Base-by-base conservation (phyloP, 305 asterid species). In the Caryopteris hybrid region DNA sequence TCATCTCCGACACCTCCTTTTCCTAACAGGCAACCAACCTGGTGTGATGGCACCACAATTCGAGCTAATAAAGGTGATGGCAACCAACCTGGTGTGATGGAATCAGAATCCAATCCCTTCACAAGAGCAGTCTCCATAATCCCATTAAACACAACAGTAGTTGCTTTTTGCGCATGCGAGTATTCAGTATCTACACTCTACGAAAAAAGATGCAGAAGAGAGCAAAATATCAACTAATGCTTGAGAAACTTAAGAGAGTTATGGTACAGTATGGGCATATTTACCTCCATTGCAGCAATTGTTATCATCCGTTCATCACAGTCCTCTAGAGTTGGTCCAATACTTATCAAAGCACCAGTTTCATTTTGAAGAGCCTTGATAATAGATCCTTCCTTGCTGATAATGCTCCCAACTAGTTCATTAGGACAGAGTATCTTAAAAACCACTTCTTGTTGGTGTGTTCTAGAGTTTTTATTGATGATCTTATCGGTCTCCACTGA, bases 21-120 rank as follows among this genome's bases (percentile, higher is more conserved):
- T 45, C 97, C 97, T 83, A 90, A 74, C 77, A 90, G 80, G 70
- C 93, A 87, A 66, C 95, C 95, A 68, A 82, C 91, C 74, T 85
- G 86, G 70, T 78, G 78, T 11, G 77, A 11, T 71, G 82, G 82
- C 33, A 85, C 84, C 55, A 81, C 62, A 70, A 90, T 68, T 68
- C 86, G 84, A 42, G 91, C 88, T 16, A 80, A 55, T 57, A 85
- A 73, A 60, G 53, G 67, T 27, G 74, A 21, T n/a, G 80, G 70
- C 93, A 87, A 66, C 95, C 95, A 68, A 82, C 91, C 74, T 85
- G 86, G 70, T 78, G 78, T 11, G 77, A 11, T 71, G 82, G 67
- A 57, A 50, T 82, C 82, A 25, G 80, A 75, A 74, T 76, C 80
- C 43, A 58, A 54, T 33, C 75, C 75, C 45, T 45, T 86, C 29